Conservation (phyloP, 306 rosid species). For the Mucuna pruriens region DNA sequence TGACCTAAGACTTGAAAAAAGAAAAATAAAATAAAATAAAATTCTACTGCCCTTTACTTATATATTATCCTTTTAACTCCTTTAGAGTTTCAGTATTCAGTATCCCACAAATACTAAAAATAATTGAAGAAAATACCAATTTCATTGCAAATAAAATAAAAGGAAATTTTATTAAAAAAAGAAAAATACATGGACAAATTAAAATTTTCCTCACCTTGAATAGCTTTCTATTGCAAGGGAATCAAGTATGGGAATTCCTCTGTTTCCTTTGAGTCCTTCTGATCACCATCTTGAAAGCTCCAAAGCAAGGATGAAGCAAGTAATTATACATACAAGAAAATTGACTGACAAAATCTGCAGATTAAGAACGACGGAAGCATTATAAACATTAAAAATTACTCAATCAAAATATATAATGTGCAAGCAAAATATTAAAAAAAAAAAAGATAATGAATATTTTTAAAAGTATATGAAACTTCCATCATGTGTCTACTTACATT, state of each 20-base stretch:
- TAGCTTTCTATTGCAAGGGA: constrained; percentile 23
- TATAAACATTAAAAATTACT: not conserved
- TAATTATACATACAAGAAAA: constrained; percentile 40
- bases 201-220: constrained; percentile 41
- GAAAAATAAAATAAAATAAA: not conserved
- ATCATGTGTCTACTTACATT: constrained; percentile 46
- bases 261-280: constrained; percentile 20
- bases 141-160: constrained; percentile 27
- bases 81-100: constrained; percentile 16
- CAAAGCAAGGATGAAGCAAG: constrained; percentile 39
- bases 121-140: not conserved
- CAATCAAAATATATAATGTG: not conserved
- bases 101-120: constrained; percentile 5
- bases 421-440: not conserved
- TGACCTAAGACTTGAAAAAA: not conserved
- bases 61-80: not conserved
- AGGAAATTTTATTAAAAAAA: not conserved
- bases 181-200: not conserved
- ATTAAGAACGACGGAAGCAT: constrained; percentile 1
- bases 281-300: constrained; percentile 39
- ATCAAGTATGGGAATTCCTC: constrained; percentile 22
- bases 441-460: not conserved
- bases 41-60: not conserved
- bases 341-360: constrained; percentile 60
- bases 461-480: not conserved